Percentiles rank a stretch among this genome's conserved stretches.
Conservation (phyloP, 495 filamentous ascomycete genomes). For the Umbilicaria muhlenbergii region DNA sequence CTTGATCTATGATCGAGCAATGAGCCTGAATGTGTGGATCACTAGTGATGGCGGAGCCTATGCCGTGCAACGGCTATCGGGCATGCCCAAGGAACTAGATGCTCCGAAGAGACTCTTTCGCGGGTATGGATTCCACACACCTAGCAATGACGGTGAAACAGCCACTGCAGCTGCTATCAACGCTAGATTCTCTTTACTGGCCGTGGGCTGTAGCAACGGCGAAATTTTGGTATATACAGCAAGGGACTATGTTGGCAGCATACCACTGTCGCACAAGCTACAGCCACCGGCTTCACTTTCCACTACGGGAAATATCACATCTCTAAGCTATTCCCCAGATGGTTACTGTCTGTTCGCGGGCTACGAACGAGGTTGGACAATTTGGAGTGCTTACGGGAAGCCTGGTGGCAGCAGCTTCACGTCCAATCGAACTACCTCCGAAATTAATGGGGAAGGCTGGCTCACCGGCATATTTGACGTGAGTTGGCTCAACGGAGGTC, state of each 20-base stretch:
- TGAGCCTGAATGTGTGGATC: constrained; percentile 93
- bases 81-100: constrained; percentile 9
- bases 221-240: constrained; percentile 75
- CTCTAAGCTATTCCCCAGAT: constrained; percentile 81
- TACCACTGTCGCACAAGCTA: constrained; percentile 75
- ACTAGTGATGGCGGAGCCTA: constrained; percentile 83
- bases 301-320: constrained; percentile 53
- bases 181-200: constrained; percentile 83
- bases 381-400: constrained; percentile 95
- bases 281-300: constrained; percentile 43
- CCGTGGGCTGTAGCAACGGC: constrained; percentile 71
- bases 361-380: constrained; percentile 85
- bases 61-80: constrained; percentile 61
- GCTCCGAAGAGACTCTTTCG: constrained; percentile 50
- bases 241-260: constrained; percentile 83
- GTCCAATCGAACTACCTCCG: constrained; percentile 45
- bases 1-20: constrained; percentile 93
- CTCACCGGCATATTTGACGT: constrained; percentile 57
- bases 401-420: constrained; percentile 66
- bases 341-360: constrained; percentile 94
- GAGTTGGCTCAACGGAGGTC: constrained; percentile 77
- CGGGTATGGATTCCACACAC: constrained; percentile 80
- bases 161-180: constrained; percentile 73
- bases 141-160: constrained; percentile 37
- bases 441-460: constrained; percentile 61